Conservation (phyloP, 805 yeast species). For the Saccharomycopsis synnaedendra region DNA sequence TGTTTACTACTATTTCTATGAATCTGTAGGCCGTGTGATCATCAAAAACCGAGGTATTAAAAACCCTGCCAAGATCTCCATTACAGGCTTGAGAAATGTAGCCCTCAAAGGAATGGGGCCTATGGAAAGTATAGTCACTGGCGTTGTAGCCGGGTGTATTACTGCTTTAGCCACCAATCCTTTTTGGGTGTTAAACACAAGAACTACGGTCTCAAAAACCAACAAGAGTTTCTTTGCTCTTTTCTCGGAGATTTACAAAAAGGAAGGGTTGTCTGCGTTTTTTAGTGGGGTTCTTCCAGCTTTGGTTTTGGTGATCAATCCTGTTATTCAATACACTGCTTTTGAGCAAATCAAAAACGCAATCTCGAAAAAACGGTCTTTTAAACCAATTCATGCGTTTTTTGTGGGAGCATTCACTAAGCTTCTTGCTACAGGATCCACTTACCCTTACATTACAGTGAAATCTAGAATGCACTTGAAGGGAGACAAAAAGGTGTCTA, state of each 20-base stretch:
- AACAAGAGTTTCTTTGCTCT: constrained; percentile 41
- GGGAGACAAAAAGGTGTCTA: constrained; percentile 24
- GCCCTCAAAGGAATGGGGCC: constrained; percentile 36
- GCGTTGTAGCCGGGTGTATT: constrained; percentile 79
- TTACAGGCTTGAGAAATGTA: constrained; percentile 7
- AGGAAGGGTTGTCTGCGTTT: constrained; percentile 61
- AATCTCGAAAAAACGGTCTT: constrained; percentile 28
- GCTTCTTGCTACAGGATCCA: constrained; percentile 74
- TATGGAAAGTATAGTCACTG: constrained; percentile 58
- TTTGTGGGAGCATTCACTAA: constrained; percentile 84
- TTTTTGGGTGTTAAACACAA: constrained; percentile 89
- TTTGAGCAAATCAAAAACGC: constrained; percentile 76
- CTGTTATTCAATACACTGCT: constrained; percentile 84
- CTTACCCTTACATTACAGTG: constrained; percentile 87
- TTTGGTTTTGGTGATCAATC: constrained; percentile 72
- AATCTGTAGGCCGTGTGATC: constrained; percentile 44
- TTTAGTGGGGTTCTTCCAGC: constrained; percentile 88
- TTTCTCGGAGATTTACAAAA: constrained; percentile 48
- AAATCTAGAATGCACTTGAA: constrained; percentile 77
- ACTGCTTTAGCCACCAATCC: constrained; percentile 81
- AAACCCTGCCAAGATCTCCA: constrained; percentile 18
- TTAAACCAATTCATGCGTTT: constrained; percentile 70
- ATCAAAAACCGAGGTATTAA: constrained; percentile 22
- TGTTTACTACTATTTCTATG: constrained; percentile 85
- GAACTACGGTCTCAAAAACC: constrained; percentile 54